Evolutionary conservation across 73 alveolate species (phyloP), one percentile per base, ranked within the genome.

Genomic region (Blepharisma stoltei): DNA sequence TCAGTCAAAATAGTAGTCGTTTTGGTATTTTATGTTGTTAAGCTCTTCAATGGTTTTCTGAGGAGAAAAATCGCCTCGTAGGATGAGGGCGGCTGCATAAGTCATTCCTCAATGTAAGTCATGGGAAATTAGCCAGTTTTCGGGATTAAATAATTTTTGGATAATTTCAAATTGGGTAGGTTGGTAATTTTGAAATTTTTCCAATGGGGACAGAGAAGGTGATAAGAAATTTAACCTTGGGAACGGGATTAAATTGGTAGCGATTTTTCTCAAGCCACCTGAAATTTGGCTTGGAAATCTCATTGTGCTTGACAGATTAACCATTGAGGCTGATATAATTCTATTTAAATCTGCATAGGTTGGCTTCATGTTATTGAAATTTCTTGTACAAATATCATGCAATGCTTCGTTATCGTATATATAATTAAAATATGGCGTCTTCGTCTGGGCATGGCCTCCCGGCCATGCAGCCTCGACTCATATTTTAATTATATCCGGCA

Each of bases 1-100:
- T 77, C 73, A 49, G 14, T 54, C 76, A 6, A 77, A 55, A 54
- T 53, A 80, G 46, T 85, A 76, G 43, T 92, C 83, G 86, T 92
- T 92, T 88, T 92, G 89, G 80, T 88, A 67, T 78, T 85, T 81
- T 45, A 78, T 84, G 77, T 90, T 77, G 54, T 77, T 83, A 84
- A 94, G 83, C 85, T 91, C 92, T 49, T 92, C 93, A 80, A 92
- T 97, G 66, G 88, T 94, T 78, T 94, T 97, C 55, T 82, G 82
- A 71, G 97, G 81, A 37, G 88, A 81, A n/a, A 76, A 48, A 54
- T 81, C 46, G 5, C 88, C 88, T 81, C 88, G 70, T 37, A 54
- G 73, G 38, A 46, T 45, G 53, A 71, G 76, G 7, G 84, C 84
- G 6, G 80, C 88, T 25, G 80, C 27, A 9, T 70, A 54, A 38